Base-by-base conservation (phyloP, 805 yeast genomes). In the Candida coleopterorum region DNA sequence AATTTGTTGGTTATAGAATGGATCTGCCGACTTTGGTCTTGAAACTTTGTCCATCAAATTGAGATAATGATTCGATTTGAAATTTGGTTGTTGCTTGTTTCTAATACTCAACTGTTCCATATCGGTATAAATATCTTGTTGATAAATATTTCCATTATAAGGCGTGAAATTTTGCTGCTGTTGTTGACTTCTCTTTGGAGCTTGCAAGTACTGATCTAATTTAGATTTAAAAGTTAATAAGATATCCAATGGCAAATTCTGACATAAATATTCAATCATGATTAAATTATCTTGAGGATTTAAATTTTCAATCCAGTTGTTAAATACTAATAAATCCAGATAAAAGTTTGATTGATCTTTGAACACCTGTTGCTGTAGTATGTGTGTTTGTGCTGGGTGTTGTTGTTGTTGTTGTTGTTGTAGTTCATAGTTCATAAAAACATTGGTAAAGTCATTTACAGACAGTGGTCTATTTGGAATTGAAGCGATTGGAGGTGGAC, bases 231-330 rank as follows among this genome's bases (percentile, higher is more conserved):
- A 71, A 34, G 75, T 64, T 24, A 67, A 58, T 42, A 76, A 53
- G 11, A 72, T 69, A 44, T 77, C 81, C 38, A 72, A 69, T 7
- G 76, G 71, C 45, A 77, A 55, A 40, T 63, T 62, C 32, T 68
- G 59, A 40, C 79, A 60, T 52, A 77, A 56, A 49, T 74, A 71
- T 46, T 77, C 82, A 41, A 76, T 64, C 55, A 75, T 71, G 34
- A 72, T 60, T 38, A 72, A 60, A 45, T 66, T 74, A 43, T 77
- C 81, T 31, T 65, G 67, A n/a, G 74, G 66, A 32, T 60, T 64
- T 52, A 78, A 61, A 44, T 61, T 62, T 35, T 67, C 67, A 42
- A 74, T 60, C 80, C 80, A 75, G 41, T 60, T 62, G 43, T 73
- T 64, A 44, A 73, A 60, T 42, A 67, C 68, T 37, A 68, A 60